Evolutionary conservation across 1,284 basidiomycete species (phyloP), one percentile per base, ranked within the genome.

Genomic region (Anthracocystis setariae): DNA sequence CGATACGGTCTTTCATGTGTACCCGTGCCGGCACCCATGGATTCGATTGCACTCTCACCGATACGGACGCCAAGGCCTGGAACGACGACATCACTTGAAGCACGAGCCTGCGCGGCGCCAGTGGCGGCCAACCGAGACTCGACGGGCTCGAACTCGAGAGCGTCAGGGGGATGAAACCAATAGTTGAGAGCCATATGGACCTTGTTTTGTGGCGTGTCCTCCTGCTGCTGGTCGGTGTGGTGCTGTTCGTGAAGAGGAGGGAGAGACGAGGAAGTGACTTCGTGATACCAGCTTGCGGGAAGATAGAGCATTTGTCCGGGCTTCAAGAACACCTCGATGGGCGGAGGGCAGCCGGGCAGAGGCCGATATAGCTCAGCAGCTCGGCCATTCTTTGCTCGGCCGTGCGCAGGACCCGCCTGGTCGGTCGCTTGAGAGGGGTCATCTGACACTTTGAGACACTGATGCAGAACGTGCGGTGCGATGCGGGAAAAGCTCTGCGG

Each of bases 131-230:
- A 46, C 23, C 37, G 54, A 3, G 56, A 35, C 40, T 57, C 46
- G 37, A 62, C 67, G 18, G 68, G 59, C 25, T 68, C 53, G 24
- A 74, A 58, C 3, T 63, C 45, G 47, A 76, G 55, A 24, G 76
- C 56, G 44, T 78, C 77, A 5, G 79, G 81, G 23, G 81, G 81
- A 46, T 82, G 80, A 58, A 82, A 78, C 80, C 80, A 82, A 51
- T 79, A 82, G 46, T 82, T 82, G 61, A 82, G 68, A 2, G 80
- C 80, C 72, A 80, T 80, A 48, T 82, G 80, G n/a, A 79, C 72
- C 32, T 67, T 46, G 45, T 46, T 52, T n/a, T n/a, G n/a, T n/a
- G n/a, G n/a, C n/a, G n/a, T n/a, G n/a, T n/a, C n/a, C n/a, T n/a
- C n/a, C n/a, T n/a, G n/a, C 35, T 39, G 10, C 32, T 40, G 25